Base-by-base conservation (phyloP, 306 rosid genomes). In the Acacia acuminata region DNA sequence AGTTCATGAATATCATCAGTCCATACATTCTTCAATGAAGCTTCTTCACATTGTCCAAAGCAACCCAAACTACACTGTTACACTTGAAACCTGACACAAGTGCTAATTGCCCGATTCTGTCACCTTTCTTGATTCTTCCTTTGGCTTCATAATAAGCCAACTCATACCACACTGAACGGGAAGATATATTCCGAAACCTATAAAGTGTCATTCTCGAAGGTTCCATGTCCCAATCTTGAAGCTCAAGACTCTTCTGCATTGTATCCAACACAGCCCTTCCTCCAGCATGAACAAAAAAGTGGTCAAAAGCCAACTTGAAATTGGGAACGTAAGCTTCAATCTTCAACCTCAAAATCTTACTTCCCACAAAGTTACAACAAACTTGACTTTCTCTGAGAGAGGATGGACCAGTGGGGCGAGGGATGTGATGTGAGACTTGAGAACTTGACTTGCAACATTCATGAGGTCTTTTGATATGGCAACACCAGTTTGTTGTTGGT, bases 61-160 rank as follows among this genome's bases (percentile, higher is more conserved):
- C 85, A 43, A 45, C 2, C 77, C 71, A 82, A 13, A 76, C 85
- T 15, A 22, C 77, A 76, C 77, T 76, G 4, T 76, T 76, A 61
- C 85, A 82, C 77, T 76, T 82, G 53, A 82, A 82, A n/a, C 85
- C 81, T 32, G 81, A 55, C 7, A 81, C 85, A 67, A 82, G 68
- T n/a, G 85, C 71, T 12, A 82, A 43, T 44, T 82, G 81, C 85
- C 81, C 76, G 7, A 82, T 60, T 45, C 72, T 34, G 38, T 81
- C 80, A 38, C 76, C 80, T 43, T 75, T 81, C 13, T 60, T 74
- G 0, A 81, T 75, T 20, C 84, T 81, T 10, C 84, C 84, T 16
- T 81, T 50, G 15, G 84, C 84, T 48, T 81, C 79, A 25, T 42
- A 64, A 42, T 81, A 81, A 13, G 76, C 80, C 13, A 80, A 80